These are phyloP conservation scores for Termitomyces sp. DNA, from an alignment of 768 basidiomycete species.

Conservation along the genomic window DNA sequence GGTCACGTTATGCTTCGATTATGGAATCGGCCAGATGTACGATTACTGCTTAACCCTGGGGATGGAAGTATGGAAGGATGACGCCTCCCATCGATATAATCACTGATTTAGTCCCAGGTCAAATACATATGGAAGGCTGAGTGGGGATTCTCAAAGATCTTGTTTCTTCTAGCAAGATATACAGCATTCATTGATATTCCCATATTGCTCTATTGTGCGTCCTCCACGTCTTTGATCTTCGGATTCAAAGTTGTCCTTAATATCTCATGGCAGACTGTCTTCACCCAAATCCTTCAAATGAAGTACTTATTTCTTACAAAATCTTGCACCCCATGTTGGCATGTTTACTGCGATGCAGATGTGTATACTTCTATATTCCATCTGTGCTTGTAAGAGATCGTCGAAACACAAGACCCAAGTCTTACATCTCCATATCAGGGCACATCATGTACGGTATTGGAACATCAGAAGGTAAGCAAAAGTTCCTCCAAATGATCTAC, in stretches of 20 bases:
- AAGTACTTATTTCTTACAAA: not conserved
- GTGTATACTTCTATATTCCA: slow-evolving; percentile 3
- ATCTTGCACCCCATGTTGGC: not conserved
- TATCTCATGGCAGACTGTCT: not conserved
- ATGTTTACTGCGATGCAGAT: not conserved
- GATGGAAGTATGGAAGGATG: slow-evolving; percentile 1
- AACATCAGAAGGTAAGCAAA: slow-evolving; percentile 9
- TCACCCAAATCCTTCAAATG: not conserved
- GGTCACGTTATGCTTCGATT: not conserved
- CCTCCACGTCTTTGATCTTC: not conserved
- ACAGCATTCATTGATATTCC: slow-evolving; percentile 21
- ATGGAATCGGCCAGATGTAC: not conserved
- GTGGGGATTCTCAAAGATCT: slow-evolving; percentile 20
- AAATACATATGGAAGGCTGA: slow-evolving; percentile 20
- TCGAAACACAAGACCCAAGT: not conserved
- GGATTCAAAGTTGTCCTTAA: not conserved
- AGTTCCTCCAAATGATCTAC: too few species aligned
- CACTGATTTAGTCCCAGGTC: slow-evolving; percentile 8
- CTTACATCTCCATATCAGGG: not conserved
- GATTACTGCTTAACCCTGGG: slow-evolving; percentile 7
- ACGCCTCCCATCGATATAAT: not conserved
- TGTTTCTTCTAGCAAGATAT: slow-evolving; percentile 23
- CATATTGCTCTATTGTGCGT: slow-evolving; percentile 16
- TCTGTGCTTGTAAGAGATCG: not conserved
- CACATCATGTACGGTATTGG: slow-evolving; percentile 2